Conservation (phyloP, 768 basidiomycete genomes). For the Calvatia gigantea region DNA sequence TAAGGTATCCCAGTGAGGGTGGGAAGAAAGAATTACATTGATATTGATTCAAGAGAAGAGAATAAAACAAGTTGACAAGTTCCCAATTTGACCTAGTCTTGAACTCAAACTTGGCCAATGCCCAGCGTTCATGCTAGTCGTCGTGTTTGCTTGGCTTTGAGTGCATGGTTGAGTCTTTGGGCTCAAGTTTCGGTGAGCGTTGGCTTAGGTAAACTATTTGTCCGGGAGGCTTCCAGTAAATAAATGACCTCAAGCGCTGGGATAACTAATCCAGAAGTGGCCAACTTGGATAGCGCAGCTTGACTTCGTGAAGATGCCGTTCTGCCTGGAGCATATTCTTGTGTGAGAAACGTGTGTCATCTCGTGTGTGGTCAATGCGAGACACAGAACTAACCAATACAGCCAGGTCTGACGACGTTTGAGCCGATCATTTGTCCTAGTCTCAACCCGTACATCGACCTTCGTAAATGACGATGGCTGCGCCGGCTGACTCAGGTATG, state of each 20-base stretch:
- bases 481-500: constrained; percentile 7
- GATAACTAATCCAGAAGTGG: not conserved
- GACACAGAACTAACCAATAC: not conserved
- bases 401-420: not conserved
- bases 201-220: too few relatives aligned
- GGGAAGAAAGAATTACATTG: not conserved
- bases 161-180: not conserved
- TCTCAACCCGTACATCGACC: not conserved
- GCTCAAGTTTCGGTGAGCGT: too few relatives aligned
- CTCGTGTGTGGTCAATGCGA: not conserved
- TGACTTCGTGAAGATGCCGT: not conserved
- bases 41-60: not conserved
- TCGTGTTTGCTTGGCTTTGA: too few relatives aligned
- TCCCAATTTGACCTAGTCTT: not conserved
- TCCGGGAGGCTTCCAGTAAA: too few relatives aligned
- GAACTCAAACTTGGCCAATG: not conserved
- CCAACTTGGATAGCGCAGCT: not conserved
- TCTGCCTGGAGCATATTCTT: not conserved
- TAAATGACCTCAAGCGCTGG: not conserved
- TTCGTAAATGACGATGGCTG: constrained; percentile 1
- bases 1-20: not conserved
- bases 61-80: not conserved
- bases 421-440: not conserved
- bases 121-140: too few relatives aligned
- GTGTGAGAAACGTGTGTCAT: not conserved